Evolutionary conservation across 371 early-diverging fungal genomes (phyloP), one percentile per base, ranked within the genome.

Genomic region (Circinella minor): DNA sequence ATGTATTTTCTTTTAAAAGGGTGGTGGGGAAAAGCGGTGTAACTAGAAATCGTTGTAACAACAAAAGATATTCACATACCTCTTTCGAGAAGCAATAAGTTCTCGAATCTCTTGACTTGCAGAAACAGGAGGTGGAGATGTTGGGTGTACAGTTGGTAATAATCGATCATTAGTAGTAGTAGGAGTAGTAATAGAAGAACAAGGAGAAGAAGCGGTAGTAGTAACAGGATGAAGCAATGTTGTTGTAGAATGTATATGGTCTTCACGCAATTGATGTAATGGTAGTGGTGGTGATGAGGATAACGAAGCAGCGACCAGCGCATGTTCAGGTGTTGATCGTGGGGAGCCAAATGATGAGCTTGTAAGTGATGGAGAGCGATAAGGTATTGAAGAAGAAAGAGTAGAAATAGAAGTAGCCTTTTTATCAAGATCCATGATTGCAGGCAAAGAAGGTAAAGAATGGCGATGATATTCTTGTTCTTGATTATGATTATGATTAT

Each of bases 381-480:
- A 47, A 20, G 48, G 51, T 49, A 27, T 54, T 27, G 27, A 27
- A 43, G 43, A 43, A 43, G 9, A 43, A 43, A 9, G 43, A 3
- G 6, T 3, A 9, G 43, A 9, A 43, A 9, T 43, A 43, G 43
- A 43, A 10, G 65, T 36, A 46, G 20, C 36, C 9, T 18, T 57
- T 57, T 57, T 57, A n/a, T 57, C 57, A 34, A 57, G 63, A 27
- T 65, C 65, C 65, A 65, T 36, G 51, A 65, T 65, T 11, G 65
- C n/a, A 4, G 51, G 55, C 13, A 65, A 36, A 11, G 65, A 65
- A 8, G 65, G 65, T 20, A 65, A 37, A n/a, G 65, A 65, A 37
- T 37, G 65, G 27, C 65, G 65, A 48, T 63, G 63, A 1, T 63
- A 47, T 39, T 63, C 9, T 43, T 43, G 43, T 54, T 54, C 43